Conservation (phyloP, 805 yeast species). For the Tetrapisispora arboricola region DNA sequence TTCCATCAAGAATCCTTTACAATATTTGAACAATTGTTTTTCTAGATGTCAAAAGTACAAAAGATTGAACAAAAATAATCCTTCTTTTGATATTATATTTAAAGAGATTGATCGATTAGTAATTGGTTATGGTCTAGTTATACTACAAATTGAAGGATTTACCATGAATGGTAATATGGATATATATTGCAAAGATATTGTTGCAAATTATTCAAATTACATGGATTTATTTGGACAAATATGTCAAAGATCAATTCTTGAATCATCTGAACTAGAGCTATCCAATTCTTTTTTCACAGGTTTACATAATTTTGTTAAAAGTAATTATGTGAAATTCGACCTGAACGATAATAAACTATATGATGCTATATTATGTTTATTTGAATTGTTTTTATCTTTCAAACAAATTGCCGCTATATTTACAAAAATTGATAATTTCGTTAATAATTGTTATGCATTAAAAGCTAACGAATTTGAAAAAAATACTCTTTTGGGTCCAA, state of each 20-base stretch:
- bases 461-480: constrained; percentile 47
- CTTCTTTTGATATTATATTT: constrained; percentile 29
- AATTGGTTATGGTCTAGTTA: constrained; percentile 52
- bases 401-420: constrained; percentile 54
- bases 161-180: constrained; percentile 17
- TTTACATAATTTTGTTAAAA: constrained; percentile 20
- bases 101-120: constrained; percentile 35
- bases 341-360: constrained; percentile 40
- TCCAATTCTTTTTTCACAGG: constrained; percentile 38
- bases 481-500: constrained; percentile 64
- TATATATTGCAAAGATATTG: constrained; percentile 22
- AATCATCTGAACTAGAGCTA: constrained; percentile 54
- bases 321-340: constrained; percentile 27
- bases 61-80: constrained; percentile 36
- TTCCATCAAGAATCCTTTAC: constrained; percentile 15
- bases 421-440: constrained; percentile 46
- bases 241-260: constrained; percentile 49
- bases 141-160: constrained; percentile 57
- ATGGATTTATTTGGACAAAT: constrained; percentile 47
- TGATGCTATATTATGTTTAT: constrained; percentile 42
- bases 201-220: constrained; percentile 22
- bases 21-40: constrained; percentile 23
- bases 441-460: constrained; percentile 32
- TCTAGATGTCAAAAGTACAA: constrained; percentile 28
- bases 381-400: constrained; percentile 46